Conservation (phyloP, 2,329 filamentous ascomycete species). For the Bipolaris sorokiniana region DNA sequence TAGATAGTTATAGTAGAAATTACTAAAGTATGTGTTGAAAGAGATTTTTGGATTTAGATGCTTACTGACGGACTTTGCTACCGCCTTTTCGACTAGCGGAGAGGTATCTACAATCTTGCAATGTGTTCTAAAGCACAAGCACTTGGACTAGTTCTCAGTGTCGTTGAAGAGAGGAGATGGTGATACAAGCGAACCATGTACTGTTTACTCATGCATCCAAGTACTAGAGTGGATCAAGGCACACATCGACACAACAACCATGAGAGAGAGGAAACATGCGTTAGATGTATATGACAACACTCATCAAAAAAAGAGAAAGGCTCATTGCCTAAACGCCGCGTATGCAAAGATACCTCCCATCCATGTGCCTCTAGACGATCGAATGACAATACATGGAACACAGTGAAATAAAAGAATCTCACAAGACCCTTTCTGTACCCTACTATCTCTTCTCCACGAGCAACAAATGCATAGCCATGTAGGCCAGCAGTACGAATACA, state of each 20-base stretch:
- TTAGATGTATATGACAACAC: not conserved
- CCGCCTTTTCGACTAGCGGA: too few species aligned
- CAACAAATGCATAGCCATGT: conserved; percentile 89
- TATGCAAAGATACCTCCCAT: conserved; percentile 4
- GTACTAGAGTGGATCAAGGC: too few species aligned
- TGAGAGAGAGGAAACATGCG: not conserved
- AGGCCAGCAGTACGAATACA: conserved; percentile 85
- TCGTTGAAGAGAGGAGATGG: too few species aligned
- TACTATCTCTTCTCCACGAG: conserved; percentile 82
- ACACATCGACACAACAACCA: not conserved
- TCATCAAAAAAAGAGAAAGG: not conserved
- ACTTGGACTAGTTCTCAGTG: too few species aligned
- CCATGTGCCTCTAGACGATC: not conserved
- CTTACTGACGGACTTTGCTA: too few species aligned
- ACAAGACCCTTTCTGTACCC: not conserved
- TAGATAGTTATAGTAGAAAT: too few species aligned
- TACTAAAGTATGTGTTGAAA: too few species aligned
- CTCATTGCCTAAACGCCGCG: not conserved
- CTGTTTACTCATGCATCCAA: too few species aligned
- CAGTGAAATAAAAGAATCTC: not conserved
- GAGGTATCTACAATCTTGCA: too few species aligned
- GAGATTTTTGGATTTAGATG: too few species aligned
- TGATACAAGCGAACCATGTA: too few species aligned
- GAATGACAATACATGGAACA: not conserved
- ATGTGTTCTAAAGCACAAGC: too few species aligned